Percentiles rank a stretch among this genome's conserved stretches.
Conservation (phyloP, 2,329 filamentous ascomycete genomes). For the Aureobasidium sp. region DNA sequence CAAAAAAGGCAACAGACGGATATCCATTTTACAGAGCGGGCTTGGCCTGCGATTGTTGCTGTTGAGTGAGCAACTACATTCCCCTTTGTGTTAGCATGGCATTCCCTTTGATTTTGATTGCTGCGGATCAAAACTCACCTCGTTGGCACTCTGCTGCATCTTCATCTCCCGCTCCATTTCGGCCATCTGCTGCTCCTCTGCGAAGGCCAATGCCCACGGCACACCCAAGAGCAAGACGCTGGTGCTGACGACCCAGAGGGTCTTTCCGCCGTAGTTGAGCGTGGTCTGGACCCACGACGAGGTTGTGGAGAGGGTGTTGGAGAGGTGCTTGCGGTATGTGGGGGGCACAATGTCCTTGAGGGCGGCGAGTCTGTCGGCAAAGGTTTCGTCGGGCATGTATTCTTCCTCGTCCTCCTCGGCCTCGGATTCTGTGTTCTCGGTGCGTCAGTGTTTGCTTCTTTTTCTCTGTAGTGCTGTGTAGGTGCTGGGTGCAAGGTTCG, state of each 20-base stretch:
- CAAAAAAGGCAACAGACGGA: background rate
- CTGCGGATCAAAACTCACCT: constrained; percentile 54
- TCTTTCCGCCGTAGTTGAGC: constrained; percentile 68
- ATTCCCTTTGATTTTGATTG: too few species aligned
- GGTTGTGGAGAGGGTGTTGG: constrained; percentile 39
- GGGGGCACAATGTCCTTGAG: constrained; percentile 38
- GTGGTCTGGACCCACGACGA: constrained; percentile 50
- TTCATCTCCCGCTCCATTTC: constrained; percentile 98
- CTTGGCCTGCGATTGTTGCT: constrained; percentile 8
- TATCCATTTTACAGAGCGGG: constrained; percentile 6
- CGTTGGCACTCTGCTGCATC: constrained; percentile 85
- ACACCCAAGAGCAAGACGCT: constrained; percentile 83
- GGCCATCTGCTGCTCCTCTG: constrained; percentile 91
- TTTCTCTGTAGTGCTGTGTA: constrained; percentile 53
- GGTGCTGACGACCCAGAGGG: constrained; percentile 84
- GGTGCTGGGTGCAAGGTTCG: background rate
- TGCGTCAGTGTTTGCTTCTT: background rate
- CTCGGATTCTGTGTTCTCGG: constrained; percentile 55
- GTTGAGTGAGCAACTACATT: background rate
- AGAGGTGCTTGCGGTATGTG: constrained; percentile 34
- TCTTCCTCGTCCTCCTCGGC: constrained; percentile 59
- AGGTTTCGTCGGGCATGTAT: constrained; percentile 44
- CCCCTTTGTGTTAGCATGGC: background rate
- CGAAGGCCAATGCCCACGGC: constrained; percentile 84
- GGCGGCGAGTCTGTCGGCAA: constrained; percentile 34